A percentile compares a stretch with the other conserved stretches of the same genome.
Conservation (phyloP, 495 filamentous ascomycete genomes). For the Hyaloscypha finlandica region DNA sequence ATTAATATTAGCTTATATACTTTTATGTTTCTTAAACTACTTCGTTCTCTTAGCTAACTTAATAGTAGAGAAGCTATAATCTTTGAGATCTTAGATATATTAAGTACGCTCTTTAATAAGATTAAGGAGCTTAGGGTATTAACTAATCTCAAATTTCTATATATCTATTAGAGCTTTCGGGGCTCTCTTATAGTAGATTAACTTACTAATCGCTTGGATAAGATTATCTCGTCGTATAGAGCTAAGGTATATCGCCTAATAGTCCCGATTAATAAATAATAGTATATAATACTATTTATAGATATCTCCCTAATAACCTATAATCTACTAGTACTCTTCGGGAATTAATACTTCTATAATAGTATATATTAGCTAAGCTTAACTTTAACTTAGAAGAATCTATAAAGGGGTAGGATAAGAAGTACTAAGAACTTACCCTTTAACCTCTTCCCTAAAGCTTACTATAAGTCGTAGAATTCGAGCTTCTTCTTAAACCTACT, state of each 20-base stretch:
- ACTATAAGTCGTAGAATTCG: conserved; percentile 19
- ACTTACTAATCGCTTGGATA: conserved; percentile 12
- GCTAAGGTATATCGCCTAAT: conserved; percentile 24
- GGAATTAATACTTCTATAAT: conserved; percentile 6
- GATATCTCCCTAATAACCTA: conserved; percentile 14
- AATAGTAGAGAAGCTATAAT: neutral
- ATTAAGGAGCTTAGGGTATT: conserved; percentile 5
- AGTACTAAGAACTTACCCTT: conserved; percentile 13
- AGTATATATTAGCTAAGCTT: neutral
- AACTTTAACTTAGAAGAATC: neutral
- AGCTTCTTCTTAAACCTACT: conserved; percentile 20
- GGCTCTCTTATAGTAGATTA: conserved; percentile 16
- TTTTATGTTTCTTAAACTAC: neutral
- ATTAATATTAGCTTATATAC: conserved; percentile 4
- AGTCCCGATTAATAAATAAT: neutral
- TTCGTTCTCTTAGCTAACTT: neutral
- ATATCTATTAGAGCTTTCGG: conserved; percentile 12
- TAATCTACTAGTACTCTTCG: conserved; percentile 21
- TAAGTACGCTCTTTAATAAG: neutral
- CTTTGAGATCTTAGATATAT: conserved; percentile 9
- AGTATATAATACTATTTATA: conserved; percentile 24
- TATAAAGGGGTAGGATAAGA: neutral
- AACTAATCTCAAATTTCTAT: conserved; percentile 9
- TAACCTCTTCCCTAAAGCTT: conserved; percentile 22
- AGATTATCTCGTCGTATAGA: conserved; percentile 20